These are phyloP conservation scores for Mytilinidion resinicola DNA, from an alignment of 495 filamentous ascomycete species.

Conservation along the genomic window DNA sequence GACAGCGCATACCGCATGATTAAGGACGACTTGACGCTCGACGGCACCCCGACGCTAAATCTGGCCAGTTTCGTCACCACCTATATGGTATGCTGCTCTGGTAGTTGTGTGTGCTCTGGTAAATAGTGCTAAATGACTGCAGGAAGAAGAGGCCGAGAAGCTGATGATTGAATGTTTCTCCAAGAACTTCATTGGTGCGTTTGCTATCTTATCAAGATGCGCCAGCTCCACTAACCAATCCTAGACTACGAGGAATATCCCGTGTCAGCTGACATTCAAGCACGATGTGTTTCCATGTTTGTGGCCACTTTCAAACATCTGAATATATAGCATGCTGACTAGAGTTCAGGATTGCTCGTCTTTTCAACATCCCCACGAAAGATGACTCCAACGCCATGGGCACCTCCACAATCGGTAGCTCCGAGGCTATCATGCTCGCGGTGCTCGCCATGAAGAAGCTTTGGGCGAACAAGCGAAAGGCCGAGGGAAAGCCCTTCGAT, in stretches of 20 bases:
- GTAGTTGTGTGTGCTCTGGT: not conserved
- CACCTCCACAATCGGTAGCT: conserved; percentile 78
- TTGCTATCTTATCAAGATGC: not conserved
- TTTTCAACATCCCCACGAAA: conserved; percentile 65
- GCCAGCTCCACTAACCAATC: not conserved
- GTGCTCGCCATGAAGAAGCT: conserved; percentile 92
- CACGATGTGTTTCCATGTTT: conserved; percentile 79
- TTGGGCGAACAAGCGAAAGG: conserved; percentile 80
- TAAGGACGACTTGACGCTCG: conserved; percentile 83
- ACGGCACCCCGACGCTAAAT: conserved; percentile 51
- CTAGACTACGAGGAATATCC: conserved; percentile 92
- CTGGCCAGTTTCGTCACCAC: conserved; percentile 79
- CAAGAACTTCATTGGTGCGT: conserved; percentile 69
- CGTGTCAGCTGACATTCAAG: conserved; percentile 82
- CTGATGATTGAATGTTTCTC: conserved; percentile 82
- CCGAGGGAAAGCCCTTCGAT: conserved; percentile 65
- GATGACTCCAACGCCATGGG: conserved; percentile 60
- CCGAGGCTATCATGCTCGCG: conserved; percentile 85
- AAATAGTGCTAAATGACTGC: conserved; percentile 3
- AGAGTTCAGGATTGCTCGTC: conserved; percentile 54
- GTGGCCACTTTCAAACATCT: too few species aligned
- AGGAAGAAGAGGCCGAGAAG: conserved; percentile 86
- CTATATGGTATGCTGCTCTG: conserved; percentile 59
- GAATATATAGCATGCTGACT: too few species aligned
- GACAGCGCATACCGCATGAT: conserved; percentile 79